Conservation (phyloP, 2,329 filamentous ascomycete species). For the Tolypocladium paradoxum region DNA sequence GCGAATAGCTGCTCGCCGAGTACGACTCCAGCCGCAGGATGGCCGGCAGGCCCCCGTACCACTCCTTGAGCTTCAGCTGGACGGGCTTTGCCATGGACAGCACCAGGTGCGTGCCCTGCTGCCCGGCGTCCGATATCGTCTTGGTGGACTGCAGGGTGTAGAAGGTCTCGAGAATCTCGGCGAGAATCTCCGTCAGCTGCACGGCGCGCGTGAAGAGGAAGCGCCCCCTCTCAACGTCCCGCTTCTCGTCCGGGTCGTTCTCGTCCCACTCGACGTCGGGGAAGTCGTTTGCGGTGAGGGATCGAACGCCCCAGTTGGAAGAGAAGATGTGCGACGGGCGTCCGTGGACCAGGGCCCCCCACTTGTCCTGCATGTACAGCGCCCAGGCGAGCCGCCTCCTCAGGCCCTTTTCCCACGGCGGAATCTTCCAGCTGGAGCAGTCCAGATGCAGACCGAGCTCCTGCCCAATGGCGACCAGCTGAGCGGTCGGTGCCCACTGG, state of each 20-base stretch:
- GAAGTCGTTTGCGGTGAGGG: constrained; percentile 58
- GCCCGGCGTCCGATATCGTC: constrained; percentile 53
- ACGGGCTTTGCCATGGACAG: constrained; percentile 70
- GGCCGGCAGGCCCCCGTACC: constrained; percentile 61
- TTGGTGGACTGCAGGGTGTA: constrained; percentile 71
- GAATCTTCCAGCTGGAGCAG: constrained; percentile 78
- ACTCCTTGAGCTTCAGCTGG: constrained; percentile 72
- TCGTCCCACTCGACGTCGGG: constrained; percentile 61
- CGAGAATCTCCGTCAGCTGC: constrained; percentile 61
- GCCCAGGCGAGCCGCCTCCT: constrained; percentile 84
- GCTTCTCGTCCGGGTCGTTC: constrained; percentile 47
- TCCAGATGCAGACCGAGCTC: constrained; percentile 85
- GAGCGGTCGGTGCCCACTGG: constrained; percentile 76
- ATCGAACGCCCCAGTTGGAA: constrained; percentile 65
- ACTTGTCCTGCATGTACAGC: constrained; percentile 87
- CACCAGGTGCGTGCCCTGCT: constrained; percentile 61
- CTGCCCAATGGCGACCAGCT: constrained; percentile 77
- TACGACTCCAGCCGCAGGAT: constrained; percentile 55
- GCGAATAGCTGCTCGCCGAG: constrained; percentile 14
- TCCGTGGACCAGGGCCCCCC: constrained; percentile 77
- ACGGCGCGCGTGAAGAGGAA: constrained; percentile 68
- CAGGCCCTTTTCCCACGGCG: constrained; percentile 75
- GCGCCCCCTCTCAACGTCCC: constrained; percentile 56
- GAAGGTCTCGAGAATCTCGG: constrained; percentile 73
- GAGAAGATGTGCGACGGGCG: constrained; percentile 66